Base-by-base conservation (phyloP, 1,284 basidiomycete species). In the Volvariella surrecta region DNA sequence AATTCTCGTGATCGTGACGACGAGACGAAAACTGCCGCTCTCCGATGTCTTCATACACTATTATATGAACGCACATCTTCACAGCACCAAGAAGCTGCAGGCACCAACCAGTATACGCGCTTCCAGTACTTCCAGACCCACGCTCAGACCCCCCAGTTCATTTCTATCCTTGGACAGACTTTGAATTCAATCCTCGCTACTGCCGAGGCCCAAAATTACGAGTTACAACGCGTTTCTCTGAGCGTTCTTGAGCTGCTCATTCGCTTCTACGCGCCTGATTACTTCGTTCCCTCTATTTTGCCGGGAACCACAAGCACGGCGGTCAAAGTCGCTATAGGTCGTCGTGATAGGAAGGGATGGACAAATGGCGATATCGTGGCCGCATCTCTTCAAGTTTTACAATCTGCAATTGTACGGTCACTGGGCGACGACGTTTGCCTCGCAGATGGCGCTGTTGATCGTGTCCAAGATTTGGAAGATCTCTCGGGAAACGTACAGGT, bases 161-260 rank as follows among this genome's bases (percentile, higher is more conserved):
- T 85, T 31, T 85, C 93, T 2, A 71, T 94, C 22, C 65, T 94
- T 24, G 92, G 91, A 9, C 87, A 89, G 59, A 89, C 84, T 1
- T 62, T 95, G 41, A 80, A 88, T 48, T 73, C 81, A 1, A 66
- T 92, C 8, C 66, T 94, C 39, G 61, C 58, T 10, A 66, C 70
- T 3, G 68, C 79, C 0, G 63, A 68, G 30, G 82, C 85, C 2
- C 65, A 64, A 2, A 69, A 82, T 52, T 58, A 73, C 2, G 57
- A 74, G 7, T 64, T 94, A 19, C 87, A 90, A 55, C 66, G 70
- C 8, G 48, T 67, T 1, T 82, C 86, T 4, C 67, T 95, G 13
- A 63, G 74, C n/a, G 59, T 81, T 7, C 59, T 89, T 1, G 62
- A 64, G 16, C 50, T 73, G 15, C 60, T 93, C 17, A 55, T 92